Evolutionary conservation across 169 alveolate genomes (phyloP), one percentile per base, ranked within the genome.

Genomic region (Cryptosporidium baileyi): DNA sequence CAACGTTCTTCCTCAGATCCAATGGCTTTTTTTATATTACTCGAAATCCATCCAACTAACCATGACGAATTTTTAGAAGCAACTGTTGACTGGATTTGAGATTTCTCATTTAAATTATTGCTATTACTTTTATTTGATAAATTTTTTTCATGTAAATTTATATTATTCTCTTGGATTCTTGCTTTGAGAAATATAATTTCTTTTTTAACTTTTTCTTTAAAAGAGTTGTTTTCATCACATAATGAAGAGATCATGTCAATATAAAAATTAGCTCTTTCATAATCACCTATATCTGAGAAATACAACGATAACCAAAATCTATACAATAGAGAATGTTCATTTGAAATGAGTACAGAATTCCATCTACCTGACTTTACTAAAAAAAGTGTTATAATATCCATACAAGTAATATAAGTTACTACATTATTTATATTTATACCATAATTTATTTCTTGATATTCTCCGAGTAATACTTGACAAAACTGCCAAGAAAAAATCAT

Each of bases 1-100:
- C 88, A 63, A 15, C 91, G 80, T 22, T 88, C 91, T 30, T 88
- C 91, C 19, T 74, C 85, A 2, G 90, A 41, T 17, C 49, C 80
- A 60, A 82, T 32, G 22, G 89, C 91, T 51, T 88, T 88, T 65
- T 88, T 88, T 43, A 88, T 57, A 34, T 67, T 81, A 24, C 60
- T 85, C 32, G 81, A 52, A 28, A 88, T 63, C 74, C 81, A 82
- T 9, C 85, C 89, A 9, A 74, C 85, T 34, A 74, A 32, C 85
- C 85, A 74, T n/a, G 85, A 74, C 15, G 85, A 74, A 34, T 74
- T 74, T 26, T 41, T 74, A 28, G 40, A 28, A 15, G 22, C 32
- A 61, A 7, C 0, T 0, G 7, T 24, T 17, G 3, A 9, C 60
- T 36, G 8, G 24, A 5, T 61, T 8, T 61, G 7, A 5, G 32